Percentiles rank a stretch among this genome's conserved stretches.
phyloP scores from a whole-genome alignment of 2,329 filamentous ascomycete genomes.

The Trichoderma aggressivum region DNA sequence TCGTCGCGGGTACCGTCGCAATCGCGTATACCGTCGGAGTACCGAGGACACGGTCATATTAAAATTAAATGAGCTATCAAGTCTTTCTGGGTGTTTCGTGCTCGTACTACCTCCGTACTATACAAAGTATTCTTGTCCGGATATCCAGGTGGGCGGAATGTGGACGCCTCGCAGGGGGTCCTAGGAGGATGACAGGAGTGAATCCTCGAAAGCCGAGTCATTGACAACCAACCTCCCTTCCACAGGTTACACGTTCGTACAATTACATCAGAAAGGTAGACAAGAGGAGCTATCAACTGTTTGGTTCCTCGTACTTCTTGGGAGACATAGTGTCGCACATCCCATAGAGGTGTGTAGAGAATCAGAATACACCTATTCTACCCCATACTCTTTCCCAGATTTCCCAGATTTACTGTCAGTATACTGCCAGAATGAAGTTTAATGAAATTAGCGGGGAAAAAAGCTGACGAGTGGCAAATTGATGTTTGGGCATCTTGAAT shows the following conservation, averaged over 20 bases:
- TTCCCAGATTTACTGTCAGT: not conserved
- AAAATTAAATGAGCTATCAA: not conserved
- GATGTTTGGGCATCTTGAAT: no score
- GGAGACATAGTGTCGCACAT: not conserved
- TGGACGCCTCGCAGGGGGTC: no score
- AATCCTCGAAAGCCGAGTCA: not conserved
- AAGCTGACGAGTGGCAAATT: no score
- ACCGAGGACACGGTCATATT: not conserved
- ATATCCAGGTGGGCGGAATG: not conserved
- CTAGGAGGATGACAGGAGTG: not conserved
- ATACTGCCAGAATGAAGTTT: not conserved
- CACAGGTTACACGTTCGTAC: not conserved
- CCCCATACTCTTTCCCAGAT: not conserved
- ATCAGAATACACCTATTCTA: not conserved
- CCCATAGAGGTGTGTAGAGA: not conserved
- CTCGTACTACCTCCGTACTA: not conserved
- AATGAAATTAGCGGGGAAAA: not conserved
- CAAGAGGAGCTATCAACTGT: not conserved
- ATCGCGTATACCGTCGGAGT: not conserved
- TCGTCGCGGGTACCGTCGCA: not conserved
- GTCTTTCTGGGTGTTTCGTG: not conserved
- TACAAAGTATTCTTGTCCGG: not conserved
- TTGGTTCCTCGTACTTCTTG: not conserved
- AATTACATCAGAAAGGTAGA: not conserved
- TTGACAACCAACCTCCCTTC: not conserved